Percentiles rank a stretch among this genome's conserved stretches.
phyloP scores from a whole-genome alignment of 495 filamentous ascomycete genomes.

The Penicillium atrosanguineum region DNA sequence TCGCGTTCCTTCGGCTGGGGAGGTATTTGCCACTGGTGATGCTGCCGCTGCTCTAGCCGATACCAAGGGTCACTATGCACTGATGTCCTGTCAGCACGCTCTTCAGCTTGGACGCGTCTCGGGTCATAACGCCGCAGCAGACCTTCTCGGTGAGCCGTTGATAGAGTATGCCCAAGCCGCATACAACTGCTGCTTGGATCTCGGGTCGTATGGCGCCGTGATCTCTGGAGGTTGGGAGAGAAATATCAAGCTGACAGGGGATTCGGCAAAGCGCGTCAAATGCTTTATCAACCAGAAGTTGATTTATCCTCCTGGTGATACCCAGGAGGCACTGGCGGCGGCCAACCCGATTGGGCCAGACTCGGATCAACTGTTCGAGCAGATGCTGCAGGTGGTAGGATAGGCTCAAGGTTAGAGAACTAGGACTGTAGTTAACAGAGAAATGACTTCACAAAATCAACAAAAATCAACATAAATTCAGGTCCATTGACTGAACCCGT shows the following conservation, averaged over 20 bases:
- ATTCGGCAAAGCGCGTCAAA: slow-evolving; percentile 11
- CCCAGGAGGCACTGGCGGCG: slow-evolving; percentile 12
- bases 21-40: slow-evolving; percentile 20
- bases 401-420: neutral
- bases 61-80: slow-evolving; percentile 8
- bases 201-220: slow-evolving; percentile 10
- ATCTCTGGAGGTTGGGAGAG: slow-evolving; percentile 9
- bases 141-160: slow-evolving; percentile 12
- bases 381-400: slow-evolving; percentile 9
- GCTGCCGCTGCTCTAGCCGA: slow-evolving; percentile 16
- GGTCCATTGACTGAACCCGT: too few relatives aligned
- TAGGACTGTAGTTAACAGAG: too few relatives aligned
- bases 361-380: slow-evolving; percentile 13
- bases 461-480: too few relatives aligned
- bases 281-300: slow-evolving; percentile 13
- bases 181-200: slow-evolving; percentile 12
- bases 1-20: slow-evolving; percentile 6
- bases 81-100: slow-evolving; percentile 38
- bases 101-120: slow-evolving; percentile 26
- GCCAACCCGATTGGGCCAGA: slow-evolving; percentile 17
- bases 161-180: slow-evolving; percentile 7
- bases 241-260: slow-evolving; percentile 7
- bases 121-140: slow-evolving; percentile 31
- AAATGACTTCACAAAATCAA: too few relatives aligned
- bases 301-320: slow-evolving; percentile 13